A percentile compares a stretch with the other conserved stretches of the same genome.
Evolutionary conservation across 495 filamentous ascomycete genomes (phyloP).

Genomic region (Lentithecium fluviatile): DNA sequence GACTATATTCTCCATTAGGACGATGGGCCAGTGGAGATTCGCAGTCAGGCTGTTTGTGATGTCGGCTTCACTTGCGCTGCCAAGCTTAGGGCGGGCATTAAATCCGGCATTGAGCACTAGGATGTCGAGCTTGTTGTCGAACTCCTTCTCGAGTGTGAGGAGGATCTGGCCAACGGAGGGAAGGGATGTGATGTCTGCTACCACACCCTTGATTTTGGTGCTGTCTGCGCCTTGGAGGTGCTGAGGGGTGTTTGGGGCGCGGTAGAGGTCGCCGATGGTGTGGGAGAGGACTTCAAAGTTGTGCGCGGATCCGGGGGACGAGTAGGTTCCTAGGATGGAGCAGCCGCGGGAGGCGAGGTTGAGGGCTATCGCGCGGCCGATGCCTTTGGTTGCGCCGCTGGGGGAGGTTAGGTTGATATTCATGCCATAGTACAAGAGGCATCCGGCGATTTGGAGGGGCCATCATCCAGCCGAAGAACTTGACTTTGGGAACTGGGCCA

Average conservation of each 20-base stretch:
- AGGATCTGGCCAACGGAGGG: conserved; percentile 8
- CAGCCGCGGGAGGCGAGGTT: conserved; percentile 29
- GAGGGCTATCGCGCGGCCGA: conserved; percentile 37
- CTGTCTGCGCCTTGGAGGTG: background rate
- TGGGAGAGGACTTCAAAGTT: conserved; percentile 35
- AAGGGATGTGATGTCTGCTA: conserved; percentile 33
- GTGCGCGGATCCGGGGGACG: conserved; percentile 32
- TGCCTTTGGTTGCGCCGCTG: conserved; percentile 38
- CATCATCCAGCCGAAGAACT: background rate
- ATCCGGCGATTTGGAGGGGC: background rate
- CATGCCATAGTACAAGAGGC: too few relatives aligned
- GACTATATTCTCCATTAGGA: conserved; percentile 31
- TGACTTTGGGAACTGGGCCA: background rate
- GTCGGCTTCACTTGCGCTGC: conserved; percentile 20
- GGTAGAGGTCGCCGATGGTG: conserved; percentile 29
- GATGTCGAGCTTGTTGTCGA: conserved; percentile 30
- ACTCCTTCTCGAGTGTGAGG: conserved; percentile 10
- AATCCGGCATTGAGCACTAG: conserved; percentile 27
- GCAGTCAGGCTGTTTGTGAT: conserved; percentile 18
- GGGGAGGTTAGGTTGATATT: conserved; percentile 2
- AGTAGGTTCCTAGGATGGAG: conserved; percentile 36
- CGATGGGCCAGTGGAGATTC: conserved; percentile 32
- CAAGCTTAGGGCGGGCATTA: conserved; percentile 14
- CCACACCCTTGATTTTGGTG: conserved; percentile 30
- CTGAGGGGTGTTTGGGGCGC: background rate